Percentiles rank a stretch among this genome's conserved stretches.
Evolutionary conservation across 2,329 filamentous ascomycete genomes (phyloP).

Genomic region (Amylocarpus encephaloides): DNA sequence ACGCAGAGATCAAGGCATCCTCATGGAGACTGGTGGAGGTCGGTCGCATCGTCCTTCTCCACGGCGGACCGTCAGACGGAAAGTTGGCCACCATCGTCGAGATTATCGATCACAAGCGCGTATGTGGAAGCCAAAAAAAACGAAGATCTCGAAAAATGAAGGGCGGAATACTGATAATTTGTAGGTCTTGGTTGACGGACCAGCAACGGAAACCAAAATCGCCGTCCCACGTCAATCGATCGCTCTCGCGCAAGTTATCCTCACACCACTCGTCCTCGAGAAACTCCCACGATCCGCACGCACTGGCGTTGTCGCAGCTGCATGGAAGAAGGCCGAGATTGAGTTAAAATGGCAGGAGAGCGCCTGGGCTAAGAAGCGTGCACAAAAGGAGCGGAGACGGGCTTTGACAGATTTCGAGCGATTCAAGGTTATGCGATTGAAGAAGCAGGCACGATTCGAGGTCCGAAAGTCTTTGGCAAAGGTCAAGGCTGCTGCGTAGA

Average conservation of each 20-base stretch:
- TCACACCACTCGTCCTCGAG: conserved; percentile 83
- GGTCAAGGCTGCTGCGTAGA: conserved; percentile 68
- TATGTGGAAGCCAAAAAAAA: conserved; percentile 54
- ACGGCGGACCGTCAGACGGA: conserved; percentile 71
- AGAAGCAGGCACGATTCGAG: conserved; percentile 99
- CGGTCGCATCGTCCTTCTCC: conserved; percentile 92
- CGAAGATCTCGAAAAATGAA: background rate
- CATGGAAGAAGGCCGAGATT: conserved; percentile 87
- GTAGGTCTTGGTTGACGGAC: conserved; percentile 94
- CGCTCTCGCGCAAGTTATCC: conserved; percentile 73
- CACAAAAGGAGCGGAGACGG: conserved; percentile 78
- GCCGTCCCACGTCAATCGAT: conserved; percentile 82
- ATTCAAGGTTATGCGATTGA: conserved; percentile 99
- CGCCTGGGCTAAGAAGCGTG: conserved; percentile 91
- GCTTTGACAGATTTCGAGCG: conserved; percentile 96
- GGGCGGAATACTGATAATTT: conserved; percentile 27
- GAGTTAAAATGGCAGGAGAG: conserved; percentile 89
- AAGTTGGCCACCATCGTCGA: conserved; percentile 92
- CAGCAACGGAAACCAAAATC: conserved; percentile 72
- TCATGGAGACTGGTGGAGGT: conserved; percentile 97
- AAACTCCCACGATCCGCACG: conserved; percentile 82
- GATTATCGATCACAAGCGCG: conserved; percentile 99
- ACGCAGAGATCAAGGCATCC: conserved; percentile 74
- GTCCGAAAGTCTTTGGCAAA: conserved; percentile 94
- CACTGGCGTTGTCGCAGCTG: conserved; percentile 73